phyloP scores from a whole-genome alignment of 768 basidiomycete genomes.

The Boletus reticuloceps region DNA sequence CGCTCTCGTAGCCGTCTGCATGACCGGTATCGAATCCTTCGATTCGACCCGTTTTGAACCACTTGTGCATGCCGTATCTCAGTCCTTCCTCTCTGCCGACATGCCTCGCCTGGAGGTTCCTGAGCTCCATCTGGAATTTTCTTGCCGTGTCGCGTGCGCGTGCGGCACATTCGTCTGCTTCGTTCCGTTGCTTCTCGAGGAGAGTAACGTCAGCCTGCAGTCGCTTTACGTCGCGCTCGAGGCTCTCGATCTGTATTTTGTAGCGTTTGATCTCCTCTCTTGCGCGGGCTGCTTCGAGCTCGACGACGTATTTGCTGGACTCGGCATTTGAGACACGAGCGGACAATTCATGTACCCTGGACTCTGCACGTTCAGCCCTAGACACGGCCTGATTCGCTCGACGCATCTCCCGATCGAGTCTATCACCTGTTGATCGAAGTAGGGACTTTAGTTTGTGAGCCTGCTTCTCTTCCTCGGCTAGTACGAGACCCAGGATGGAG shows the following conservation, averaged over 20 bases:
- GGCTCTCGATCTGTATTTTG: slow-evolving; percentile 45
- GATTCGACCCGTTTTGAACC: slow-evolving; percentile 42
- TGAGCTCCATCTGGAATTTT: slow-evolving; percentile 42
- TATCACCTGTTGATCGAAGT: slow-evolving; percentile 49
- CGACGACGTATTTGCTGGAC: slow-evolving; percentile 37
- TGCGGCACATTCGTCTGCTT: slow-evolving; percentile 42
- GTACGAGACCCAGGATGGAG: slow-evolving; percentile 41
- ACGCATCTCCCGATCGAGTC: slow-evolving; percentile 55
- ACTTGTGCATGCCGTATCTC: slow-evolving; percentile 39
- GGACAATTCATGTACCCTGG: slow-evolving; percentile 40
- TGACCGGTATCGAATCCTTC: slow-evolving; percentile 49
- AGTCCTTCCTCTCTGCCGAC: slow-evolving; percentile 43
- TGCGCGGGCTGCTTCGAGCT: slow-evolving; percentile 39
- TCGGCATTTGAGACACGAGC: slow-evolving; percentile 41
- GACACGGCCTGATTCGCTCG: slow-evolving; percentile 50
- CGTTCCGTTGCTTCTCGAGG: slow-evolving; percentile 37
- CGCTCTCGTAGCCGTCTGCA: slow-evolving; percentile 45
- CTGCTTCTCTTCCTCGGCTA: slow-evolving; percentile 57
- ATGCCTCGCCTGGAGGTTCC: slow-evolving; percentile 44
- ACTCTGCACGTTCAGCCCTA: slow-evolving; percentile 53
- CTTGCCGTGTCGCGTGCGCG: slow-evolving; percentile 44
- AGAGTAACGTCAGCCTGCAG: slow-evolving; percentile 27
- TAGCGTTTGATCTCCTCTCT: slow-evolving; percentile 47
- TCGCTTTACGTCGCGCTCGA: slow-evolving; percentile 44
- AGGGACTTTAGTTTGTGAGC: slow-evolving; percentile 52